Conservation (phyloP, 2,329 filamentous ascomycete genomes). For the Ambrosiella beaveri region DNA sequence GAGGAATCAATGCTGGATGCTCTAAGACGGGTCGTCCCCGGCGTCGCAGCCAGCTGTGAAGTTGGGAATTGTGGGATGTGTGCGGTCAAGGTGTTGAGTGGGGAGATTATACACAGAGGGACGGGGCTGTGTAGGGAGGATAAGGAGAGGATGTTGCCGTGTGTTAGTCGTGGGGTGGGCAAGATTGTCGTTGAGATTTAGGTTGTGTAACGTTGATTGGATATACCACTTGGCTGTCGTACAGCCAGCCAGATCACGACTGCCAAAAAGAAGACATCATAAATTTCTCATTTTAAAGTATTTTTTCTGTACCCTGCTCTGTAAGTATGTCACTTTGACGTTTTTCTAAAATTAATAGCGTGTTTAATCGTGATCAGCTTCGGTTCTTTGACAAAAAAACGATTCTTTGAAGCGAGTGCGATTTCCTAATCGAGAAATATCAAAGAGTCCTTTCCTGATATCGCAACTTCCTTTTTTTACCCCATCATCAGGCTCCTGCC, state of each 20-base stretch:
- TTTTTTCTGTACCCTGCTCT: too few relatives aligned
- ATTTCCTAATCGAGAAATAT: neutral
- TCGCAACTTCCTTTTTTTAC: too few relatives aligned
- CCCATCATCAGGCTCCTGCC: too few relatives aligned
- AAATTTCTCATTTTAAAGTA: too few relatives aligned
- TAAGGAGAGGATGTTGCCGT: constrained; percentile 28
- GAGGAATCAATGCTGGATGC: constrained; percentile 35
- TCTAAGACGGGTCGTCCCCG: constrained; percentile 26
- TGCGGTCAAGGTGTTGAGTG: constrained; percentile 25
- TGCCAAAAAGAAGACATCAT: too few relatives aligned
- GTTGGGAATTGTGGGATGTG: constrained; percentile 39
- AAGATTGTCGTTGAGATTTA: constrained; percentile 31
- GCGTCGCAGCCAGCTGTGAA: constrained; percentile 32
- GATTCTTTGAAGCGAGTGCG: too few relatives aligned
- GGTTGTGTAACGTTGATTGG: neutral
- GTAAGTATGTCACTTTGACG: neutral
- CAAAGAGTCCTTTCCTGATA: neutral
- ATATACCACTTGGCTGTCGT: neutral
- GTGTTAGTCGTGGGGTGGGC: constrained; percentile 35
- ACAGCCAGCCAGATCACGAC: too few relatives aligned
- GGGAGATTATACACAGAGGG: constrained; percentile 32
- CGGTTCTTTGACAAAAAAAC: neutral
- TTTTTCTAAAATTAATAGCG: neutral
- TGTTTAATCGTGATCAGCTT: neutral
- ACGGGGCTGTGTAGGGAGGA: constrained; percentile 31